phyloP scores from a whole-genome alignment of 306 rosid species.

The Notholithocarpus densiflorus region DNA sequence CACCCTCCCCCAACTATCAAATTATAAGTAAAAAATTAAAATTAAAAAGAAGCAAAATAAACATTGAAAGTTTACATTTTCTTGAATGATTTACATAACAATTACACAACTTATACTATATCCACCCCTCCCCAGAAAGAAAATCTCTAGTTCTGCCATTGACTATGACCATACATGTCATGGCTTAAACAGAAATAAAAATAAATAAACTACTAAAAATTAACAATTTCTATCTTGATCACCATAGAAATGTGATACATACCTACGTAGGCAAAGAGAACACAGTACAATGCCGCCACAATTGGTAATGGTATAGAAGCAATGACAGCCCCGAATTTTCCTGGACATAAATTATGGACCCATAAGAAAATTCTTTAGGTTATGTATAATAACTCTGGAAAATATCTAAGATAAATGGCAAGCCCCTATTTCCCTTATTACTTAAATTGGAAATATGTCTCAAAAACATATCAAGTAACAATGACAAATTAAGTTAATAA shows the following conservation, averaged over 20 bases:
- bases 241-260: conserved; percentile 19
- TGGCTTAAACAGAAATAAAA: neutral
- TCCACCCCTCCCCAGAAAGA: too few species aligned
- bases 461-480: neutral
- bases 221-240: neutral
- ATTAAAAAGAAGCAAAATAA: too few species aligned
- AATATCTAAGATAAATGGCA: neutral
- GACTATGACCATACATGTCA: too few species aligned
- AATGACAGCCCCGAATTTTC: conserved; percentile 87
- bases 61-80: too few species aligned
- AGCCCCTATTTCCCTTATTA: neutral
- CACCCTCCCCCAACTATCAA: too few species aligned
- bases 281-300: conserved; percentile 74
- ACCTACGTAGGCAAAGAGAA: conserved; percentile 87
- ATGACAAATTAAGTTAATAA: neutral
- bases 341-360: conserved; percentile 40
- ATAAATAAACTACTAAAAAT: neutral
- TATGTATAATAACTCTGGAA: neutral
- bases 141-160: too few species aligned
- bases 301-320: conserved; percentile 87
- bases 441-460: neutral
- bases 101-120: too few species aligned
- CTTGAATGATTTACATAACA: too few species aligned
- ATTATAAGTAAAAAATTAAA: too few species aligned
- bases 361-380: conserved; percentile 2